Evolutionary conservation across 2,329 filamentous ascomycete species (phyloP).

Genomic region (Paraconiothyrium brasiliense): DNA sequence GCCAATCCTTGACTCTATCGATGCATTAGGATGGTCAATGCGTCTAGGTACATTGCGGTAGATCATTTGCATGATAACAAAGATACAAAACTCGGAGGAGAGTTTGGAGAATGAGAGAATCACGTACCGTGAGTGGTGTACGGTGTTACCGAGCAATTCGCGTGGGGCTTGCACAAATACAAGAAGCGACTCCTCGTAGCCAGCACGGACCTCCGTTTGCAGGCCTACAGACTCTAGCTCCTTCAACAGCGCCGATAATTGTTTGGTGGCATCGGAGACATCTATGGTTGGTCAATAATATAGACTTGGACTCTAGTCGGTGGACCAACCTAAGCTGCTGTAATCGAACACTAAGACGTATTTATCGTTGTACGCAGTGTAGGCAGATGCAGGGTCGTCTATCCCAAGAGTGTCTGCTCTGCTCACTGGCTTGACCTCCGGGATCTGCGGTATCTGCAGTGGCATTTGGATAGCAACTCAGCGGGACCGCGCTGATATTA

Average conservation of each 20-base stretch:
- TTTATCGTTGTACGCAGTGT: slow-evolving; percentile 43
- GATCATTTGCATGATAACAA: background rate
- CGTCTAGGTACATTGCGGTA: background rate
- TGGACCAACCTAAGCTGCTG: slow-evolving; percentile 34
- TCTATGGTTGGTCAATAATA: slow-evolving; percentile 20
- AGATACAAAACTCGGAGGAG: background rate
- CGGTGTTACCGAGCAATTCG: slow-evolving; percentile 42
- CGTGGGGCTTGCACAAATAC: slow-evolving; percentile 42
- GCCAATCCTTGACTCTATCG: slow-evolving; percentile 80
- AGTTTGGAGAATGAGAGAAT: background rate
- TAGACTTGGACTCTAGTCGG: background rate
- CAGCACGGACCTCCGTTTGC: slow-evolving; percentile 42
- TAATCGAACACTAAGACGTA: slow-evolving; percentile 47
- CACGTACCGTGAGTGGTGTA: slow-evolving; percentile 42
- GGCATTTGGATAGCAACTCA: background rate
- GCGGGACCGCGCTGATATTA: slow-evolving; percentile 11
- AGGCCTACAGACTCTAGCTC: slow-evolving; percentile 40
- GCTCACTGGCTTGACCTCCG: slow-evolving; percentile 31
- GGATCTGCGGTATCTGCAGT: background rate
- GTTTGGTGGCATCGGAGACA: slow-evolving; percentile 28
- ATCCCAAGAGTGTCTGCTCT: slow-evolving; percentile 35
- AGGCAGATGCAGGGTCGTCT: slow-evolving; percentile 34
- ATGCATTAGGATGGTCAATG: slow-evolving; percentile 4
- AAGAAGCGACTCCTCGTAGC: slow-evolving; percentile 41
- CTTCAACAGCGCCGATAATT: slow-evolving; percentile 33